Evolutionary conservation across 2,329 filamentous ascomycete species (phyloP), one percentile per base, ranked within the genome.

Genomic region (Moelleriella libera): DNA sequence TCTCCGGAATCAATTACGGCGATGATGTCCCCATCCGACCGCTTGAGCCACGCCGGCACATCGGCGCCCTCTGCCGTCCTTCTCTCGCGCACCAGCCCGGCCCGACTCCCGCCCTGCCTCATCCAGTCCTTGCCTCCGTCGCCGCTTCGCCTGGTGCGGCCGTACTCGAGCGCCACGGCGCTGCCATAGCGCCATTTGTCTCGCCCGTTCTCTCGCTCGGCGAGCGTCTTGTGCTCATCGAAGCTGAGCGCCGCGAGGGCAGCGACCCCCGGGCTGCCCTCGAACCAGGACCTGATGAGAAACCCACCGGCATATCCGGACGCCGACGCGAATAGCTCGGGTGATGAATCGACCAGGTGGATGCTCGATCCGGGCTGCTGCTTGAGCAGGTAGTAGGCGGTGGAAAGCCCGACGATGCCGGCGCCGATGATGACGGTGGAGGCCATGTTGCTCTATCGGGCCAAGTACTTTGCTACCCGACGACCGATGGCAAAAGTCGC

Each of bases 251-350:
- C 71, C 6, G 78, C 85, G 1, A 89, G 69, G 0, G 71, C 66
- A 0, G 75, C 68, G 5, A 78, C 65, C 1, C 71, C 67, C 0
- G 76, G 67, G 0, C 14, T 29, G 14, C 5, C 9, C n/a, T 70
- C 68, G 55, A 85, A 86, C 83, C 84, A 89, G 60, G 89, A 82
- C 34, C 69, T 71, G 0, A 84, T 84, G 7, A 89, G 58, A 57
- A 89, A 90, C 0, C 85, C 85, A 14, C 74, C 86, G 0, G 84
- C 83, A 53, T 76, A 80, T 1, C 85, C 84, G 2, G 83, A 88
- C 0, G 85, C 84, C 31, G 81, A 85, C 9, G 77, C 73, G 62
- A 89, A 87, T 32, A 89, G 71, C 51, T 77, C 60, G 1, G 65
- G 59, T 0, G 68, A 66, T 0, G 66, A 57, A 46, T 75, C 72